These are phyloP conservation scores for Aspergillus glaucus DNA, from an alignment of 2,329 filamentous ascomycete species.

Conservation along the genomic window DNA sequence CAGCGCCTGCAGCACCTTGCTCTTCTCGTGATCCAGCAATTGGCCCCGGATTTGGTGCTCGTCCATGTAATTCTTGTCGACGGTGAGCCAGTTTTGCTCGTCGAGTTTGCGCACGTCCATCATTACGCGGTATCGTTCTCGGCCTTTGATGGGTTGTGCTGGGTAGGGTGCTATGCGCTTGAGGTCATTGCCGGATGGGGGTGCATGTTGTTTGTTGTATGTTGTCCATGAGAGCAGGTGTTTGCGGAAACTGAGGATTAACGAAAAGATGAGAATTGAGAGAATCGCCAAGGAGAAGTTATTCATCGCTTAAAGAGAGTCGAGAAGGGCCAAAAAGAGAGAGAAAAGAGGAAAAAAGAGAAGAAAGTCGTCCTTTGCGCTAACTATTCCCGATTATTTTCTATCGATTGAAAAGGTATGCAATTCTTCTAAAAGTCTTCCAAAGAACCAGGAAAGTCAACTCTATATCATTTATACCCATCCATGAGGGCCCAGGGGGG, in stretches of 20 bases:
- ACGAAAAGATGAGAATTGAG: conserved; percentile 23
- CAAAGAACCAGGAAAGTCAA: not conserved
- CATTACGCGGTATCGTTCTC: conserved; percentile 37
- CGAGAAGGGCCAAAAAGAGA: not conserved
- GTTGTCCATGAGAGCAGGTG: not conserved
- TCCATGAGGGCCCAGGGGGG: not conserved
- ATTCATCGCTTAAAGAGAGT: conserved; percentile 22
- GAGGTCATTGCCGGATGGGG: conserved; percentile 15
- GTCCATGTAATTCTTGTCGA: conserved; percentile 42
- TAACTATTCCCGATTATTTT: not conserved
- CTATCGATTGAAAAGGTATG: not conserved
- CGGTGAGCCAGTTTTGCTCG: conserved; percentile 42
- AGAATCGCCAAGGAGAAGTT: conserved; percentile 23
- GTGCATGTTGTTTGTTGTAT: conserved; percentile 6
- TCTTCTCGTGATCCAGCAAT: conserved; percentile 34
- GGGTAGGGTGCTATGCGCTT: conserved; percentile 34
- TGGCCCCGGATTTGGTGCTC: conserved; percentile 38
- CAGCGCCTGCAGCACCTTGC: conserved; percentile 41
- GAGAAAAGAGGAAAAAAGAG: not conserved
- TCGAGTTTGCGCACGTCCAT: conserved; percentile 46
- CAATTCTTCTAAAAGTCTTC: not conserved
- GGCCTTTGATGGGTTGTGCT: conserved; percentile 32
- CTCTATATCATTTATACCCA: not conserved
- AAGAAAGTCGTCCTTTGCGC: not conserved
- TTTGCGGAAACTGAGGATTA: conserved; percentile 22